Conservation (phyloP, 1,284 basidiomycete genomes). For the Cutaneotrichosporon cyanovorans region DNA sequence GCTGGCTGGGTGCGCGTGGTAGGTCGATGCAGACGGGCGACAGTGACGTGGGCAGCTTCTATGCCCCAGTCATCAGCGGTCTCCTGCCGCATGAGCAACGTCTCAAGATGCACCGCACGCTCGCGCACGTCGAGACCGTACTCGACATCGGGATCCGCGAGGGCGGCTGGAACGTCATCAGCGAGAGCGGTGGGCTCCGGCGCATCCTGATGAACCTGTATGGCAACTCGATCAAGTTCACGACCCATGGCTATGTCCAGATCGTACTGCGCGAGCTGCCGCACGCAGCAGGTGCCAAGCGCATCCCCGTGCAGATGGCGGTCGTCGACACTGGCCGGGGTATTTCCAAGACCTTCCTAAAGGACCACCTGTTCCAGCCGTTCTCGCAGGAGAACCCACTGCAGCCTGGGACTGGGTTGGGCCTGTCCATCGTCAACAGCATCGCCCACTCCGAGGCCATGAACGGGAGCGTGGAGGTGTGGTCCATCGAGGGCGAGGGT, state of each 20-base stretch:
- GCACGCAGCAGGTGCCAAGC: conserved; percentile 51
- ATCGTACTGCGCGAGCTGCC: conserved; percentile 72
- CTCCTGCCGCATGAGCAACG: conserved; percentile 51
- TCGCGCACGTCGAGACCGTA: conserved; percentile 59
- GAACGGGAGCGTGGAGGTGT: conserved; percentile 60
- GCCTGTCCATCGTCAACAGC: conserved; percentile 93
- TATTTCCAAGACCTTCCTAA: conserved; percentile 77
- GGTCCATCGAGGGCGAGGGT: conserved; percentile 67
- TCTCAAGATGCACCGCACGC: conserved; percentile 18
- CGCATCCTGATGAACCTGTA: conserved; percentile 92
- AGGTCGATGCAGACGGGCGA: conserved; percentile 52
- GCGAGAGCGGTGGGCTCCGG: conserved; percentile 86
- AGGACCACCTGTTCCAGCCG: conserved; percentile 93
- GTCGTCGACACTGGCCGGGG: conserved; percentile 91
- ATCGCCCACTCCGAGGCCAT: conserved; percentile 72
- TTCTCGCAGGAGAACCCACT: conserved; percentile 68
- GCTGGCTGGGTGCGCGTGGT: conserved; percentile 87
- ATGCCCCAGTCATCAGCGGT: conserved; percentile 56
- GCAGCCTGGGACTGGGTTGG: conserved; percentile 88
- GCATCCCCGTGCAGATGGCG: conserved; percentile 70
- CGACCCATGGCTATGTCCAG: conserved; percentile 81
- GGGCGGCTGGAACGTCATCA: conserved; percentile 78
- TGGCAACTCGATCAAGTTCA: conserved; percentile 91
- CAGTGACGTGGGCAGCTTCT: conserved; percentile 80
- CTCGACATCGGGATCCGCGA: conserved; percentile 58